These are phyloP conservation scores for Rosa persica DNA, from an alignment of 306 rosid species.

Conservation along the genomic window DNA sequence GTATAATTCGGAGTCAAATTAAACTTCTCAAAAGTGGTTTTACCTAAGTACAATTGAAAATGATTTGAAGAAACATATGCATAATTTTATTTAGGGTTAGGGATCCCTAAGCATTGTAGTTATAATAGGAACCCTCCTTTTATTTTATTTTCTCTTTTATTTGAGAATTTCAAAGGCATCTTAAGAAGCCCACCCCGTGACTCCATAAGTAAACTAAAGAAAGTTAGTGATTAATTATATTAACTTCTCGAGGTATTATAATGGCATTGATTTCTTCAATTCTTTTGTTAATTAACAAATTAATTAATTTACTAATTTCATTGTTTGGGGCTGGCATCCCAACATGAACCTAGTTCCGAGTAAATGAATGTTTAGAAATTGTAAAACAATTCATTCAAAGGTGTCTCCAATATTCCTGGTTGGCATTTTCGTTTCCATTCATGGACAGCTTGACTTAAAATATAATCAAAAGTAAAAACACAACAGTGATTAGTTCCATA, in stretches of 20 bases:
- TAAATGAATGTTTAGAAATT: background rate
- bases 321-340: conserved; percentile 3
- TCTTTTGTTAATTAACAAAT: background rate
- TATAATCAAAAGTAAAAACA: background rate
- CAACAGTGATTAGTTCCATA: background rate
- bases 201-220: background rate
- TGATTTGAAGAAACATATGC: background rate
- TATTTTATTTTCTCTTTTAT: background rate
- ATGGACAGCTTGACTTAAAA: background rate
- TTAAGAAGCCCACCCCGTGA: background rate
- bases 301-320: background rate
- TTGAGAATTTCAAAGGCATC: background rate
- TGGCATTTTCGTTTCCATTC: background rate
- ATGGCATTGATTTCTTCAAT: background rate
- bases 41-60: background rate
- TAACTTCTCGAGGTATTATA: background rate
- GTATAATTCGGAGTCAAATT: background rate
- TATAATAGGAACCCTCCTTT: background rate
- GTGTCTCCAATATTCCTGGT: conserved; percentile 4
- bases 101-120: background rate
- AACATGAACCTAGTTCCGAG: background rate
- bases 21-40: background rate
- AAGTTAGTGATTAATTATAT: background rate
- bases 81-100: background rate
- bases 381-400: background rate